phyloP scores from a whole-genome alignment of 106 monocot genomes.

The Dendrobium nobile region DNA sequence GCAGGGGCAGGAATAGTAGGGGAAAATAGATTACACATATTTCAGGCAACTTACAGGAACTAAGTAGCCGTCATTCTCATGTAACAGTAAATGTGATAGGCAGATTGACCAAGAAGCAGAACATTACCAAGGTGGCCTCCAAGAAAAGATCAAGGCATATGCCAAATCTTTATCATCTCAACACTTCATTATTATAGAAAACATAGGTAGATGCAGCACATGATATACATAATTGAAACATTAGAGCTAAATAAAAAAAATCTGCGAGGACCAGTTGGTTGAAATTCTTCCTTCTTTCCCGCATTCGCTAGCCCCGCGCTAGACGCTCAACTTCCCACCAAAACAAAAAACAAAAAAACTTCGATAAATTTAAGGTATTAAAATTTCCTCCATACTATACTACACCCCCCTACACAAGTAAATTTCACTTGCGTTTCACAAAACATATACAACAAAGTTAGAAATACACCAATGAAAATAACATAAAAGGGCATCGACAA shows the following conservation, averaged over 20 bases:
- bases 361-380: too few species aligned
- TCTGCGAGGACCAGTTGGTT: too few species aligned
- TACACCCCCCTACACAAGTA: not conserved
- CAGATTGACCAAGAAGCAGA: not conserved
- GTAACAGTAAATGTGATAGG: not conserved
- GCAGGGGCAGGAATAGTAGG: not conserved
- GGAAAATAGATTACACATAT: not conserved
- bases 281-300: too few species aligned
- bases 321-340: too few species aligned
- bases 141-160: not conserved
- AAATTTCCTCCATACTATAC: not conserved
- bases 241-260: too few species aligned
- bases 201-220: not conserved
- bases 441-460: not conserved
- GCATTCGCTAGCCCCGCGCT: too few species aligned
- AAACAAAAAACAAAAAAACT: too few species aligned
- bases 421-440: not conserved
- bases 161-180: not conserved
- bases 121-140: not conserved
- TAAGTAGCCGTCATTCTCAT: not conserved
- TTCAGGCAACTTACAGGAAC: not conserved
- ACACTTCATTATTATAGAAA: not conserved
- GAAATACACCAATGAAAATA: not conserved
- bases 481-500: too few species aligned
- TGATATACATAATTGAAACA: not conserved